phyloP scores from a whole-genome alignment of 768 basidiomycete species.

The Leccinum variicolor region DNA sequence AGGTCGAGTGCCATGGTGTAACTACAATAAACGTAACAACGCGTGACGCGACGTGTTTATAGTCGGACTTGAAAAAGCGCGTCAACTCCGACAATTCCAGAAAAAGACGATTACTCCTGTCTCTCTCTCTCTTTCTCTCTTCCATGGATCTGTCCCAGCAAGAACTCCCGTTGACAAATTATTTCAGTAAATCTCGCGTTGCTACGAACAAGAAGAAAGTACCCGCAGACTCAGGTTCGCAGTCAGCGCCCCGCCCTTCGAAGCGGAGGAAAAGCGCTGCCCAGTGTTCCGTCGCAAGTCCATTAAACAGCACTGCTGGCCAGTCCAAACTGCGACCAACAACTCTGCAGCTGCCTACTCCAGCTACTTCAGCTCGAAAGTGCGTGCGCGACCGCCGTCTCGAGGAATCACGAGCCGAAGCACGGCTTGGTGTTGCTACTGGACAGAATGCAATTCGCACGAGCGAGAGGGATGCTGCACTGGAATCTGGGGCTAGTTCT shows the following conservation, averaged over 20 bases:
- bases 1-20: slow-evolving; percentile 21
- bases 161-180: slow-evolving; percentile 30
- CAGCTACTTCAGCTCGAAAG: slow-evolving; percentile 19
- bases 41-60: slow-evolving; percentile 22
- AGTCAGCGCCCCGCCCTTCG: slow-evolving; percentile 5
- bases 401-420: background rate
- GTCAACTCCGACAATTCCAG: slow-evolving; percentile 35
- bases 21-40: background rate
- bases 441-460: background rate
- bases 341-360: slow-evolving; percentile 23
- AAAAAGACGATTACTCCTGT: background rate
- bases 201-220: slow-evolving; percentile 3
- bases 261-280: slow-evolving; percentile 20
- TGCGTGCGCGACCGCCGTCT: background rate
- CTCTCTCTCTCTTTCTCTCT: background rate
- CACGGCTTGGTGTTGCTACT: background rate
- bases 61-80: slow-evolving; percentile 35
- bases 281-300: background rate
- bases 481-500: background rate
- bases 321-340: slow-evolving; percentile 3
- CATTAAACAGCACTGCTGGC: background rate
- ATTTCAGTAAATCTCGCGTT: slow-evolving; percentile 16
- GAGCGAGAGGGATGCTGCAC: slow-evolving; percentile 2
- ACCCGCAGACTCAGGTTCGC: background rate
- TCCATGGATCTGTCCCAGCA: slow-evolving; percentile 32